Evolutionary conservation across 805 yeast species (phyloP), one percentile per base, ranked within the genome.

Genomic region (Kluyveromyces starmeri): DNA sequence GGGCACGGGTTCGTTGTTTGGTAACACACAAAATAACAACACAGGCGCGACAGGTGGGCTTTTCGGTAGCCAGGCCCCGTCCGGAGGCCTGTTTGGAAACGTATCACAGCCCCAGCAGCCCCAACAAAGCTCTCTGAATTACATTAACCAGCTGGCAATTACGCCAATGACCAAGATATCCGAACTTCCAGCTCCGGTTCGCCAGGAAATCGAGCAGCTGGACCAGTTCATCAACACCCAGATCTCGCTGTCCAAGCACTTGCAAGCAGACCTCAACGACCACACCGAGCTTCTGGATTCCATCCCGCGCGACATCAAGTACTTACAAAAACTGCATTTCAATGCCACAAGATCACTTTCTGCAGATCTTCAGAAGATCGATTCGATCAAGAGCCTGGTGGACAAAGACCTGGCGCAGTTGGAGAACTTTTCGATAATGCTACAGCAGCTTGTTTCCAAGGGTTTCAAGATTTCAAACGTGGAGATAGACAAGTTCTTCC

Each of bases 111-210:
- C 43, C 35, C 53, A 44, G 23, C 41, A 21, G 11, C 61, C 57
- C 16, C 58, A 46, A 35, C 58, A 53, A 28, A 67, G 64, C 26
- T 67, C 63, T 21, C 61, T 60, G 32, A 67, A 65, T 28, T 62
- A 61, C 27, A 67, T 65, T 17, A 58, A 59, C 7, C 75, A 64
- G 38, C 52, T 62, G 34, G 66, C 69, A 4, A 62, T 83, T 28
- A 78, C 81, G 8, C 75, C 86, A 10, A 73, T 83, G 76, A 78
- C 89, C 1, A 69, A 81, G 32, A 81, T 83, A 7, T 74, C 75
- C 7, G 89, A 81, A 40, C 60, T 83, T 25, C 88, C 92, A 2
- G 78, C 73, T n/a, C 69, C 61, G n/a, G 59, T 77, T 36, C 82
- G 79, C 47, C 70, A 62, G 40, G 84, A 82, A 50, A 61, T 83